Evolutionary conservation across 495 filamentous ascomycete genomes (phyloP).

Genomic region (Hypoxylon lienhwacheense): DNA sequence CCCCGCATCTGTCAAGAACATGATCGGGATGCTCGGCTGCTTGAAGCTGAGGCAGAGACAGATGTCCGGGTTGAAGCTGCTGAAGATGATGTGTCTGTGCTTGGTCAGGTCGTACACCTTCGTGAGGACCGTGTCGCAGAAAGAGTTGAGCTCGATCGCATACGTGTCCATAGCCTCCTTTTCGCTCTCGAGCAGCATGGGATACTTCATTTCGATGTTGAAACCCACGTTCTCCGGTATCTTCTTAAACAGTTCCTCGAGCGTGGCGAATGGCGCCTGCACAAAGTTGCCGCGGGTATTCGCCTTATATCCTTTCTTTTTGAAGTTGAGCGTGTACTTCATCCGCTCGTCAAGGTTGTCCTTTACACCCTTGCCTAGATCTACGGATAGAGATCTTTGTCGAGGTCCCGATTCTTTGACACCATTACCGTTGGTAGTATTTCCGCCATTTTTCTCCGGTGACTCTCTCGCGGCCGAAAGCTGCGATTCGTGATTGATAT

Average conservation of each 20-base stretch:
- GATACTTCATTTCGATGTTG: conserved; percentile 99
- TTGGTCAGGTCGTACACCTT: conserved; percentile 75
- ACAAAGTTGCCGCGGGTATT: conserved; percentile 93
- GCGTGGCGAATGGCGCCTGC: conserved; percentile 89
- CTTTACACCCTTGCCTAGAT: conserved; percentile 38
- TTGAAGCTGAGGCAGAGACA: conserved; percentile 94
- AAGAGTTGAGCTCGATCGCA: conserved; percentile 94
- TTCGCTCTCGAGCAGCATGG: conserved; percentile 92
- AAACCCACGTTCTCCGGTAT: conserved; percentile 82
- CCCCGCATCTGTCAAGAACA: conserved; percentile 92
- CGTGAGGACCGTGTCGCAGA: conserved; percentile 87
- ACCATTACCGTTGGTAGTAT: conserved; percentile 35
- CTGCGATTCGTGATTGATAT: conserved; percentile 65
- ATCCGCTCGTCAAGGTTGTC: conserved; percentile 83
- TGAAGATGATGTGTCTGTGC: conserved; percentile 88
- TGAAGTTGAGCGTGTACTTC: conserved; percentile 96
- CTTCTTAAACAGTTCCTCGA: conserved; percentile 89
- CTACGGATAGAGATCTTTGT: conserved; percentile 53
- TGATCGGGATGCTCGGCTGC: conserved; percentile 88
- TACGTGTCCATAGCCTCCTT: conserved; percentile 98
- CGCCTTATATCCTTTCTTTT: conserved; percentile 85
- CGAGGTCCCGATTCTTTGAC: conserved; percentile 43
- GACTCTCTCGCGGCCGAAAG: conserved; percentile 21
- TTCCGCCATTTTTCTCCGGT: conserved; percentile 34
- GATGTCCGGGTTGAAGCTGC: conserved; percentile 94